Evolutionary conservation across 1,139 yeast species (phyloP).

Genomic region (Scheffersomyces segobiensis): DNA sequence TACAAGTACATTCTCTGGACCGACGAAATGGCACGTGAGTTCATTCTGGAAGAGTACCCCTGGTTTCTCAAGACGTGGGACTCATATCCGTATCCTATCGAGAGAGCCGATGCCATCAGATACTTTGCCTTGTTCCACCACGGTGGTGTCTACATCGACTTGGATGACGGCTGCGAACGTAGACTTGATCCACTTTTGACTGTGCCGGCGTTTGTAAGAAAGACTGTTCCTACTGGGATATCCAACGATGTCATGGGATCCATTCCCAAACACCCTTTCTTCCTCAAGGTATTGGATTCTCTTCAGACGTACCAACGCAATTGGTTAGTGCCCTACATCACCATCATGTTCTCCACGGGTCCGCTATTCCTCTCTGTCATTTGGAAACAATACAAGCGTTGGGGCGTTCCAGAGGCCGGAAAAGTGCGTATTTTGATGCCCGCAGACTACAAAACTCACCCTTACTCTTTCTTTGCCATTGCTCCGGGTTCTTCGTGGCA

Average conservation of each 20-base stretch:
- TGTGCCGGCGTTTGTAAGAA: slow-evolving; percentile 83
- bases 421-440: slow-evolving; percentile 71
- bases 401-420: slow-evolving; percentile 67
- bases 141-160: slow-evolving; percentile 89
- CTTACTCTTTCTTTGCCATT: slow-evolving; percentile 65
- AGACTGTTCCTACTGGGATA: slow-evolving; percentile 87
- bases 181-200: slow-evolving; percentile 76
- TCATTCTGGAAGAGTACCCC: slow-evolving; percentile 73
- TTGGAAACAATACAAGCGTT: slow-evolving; percentile 84
- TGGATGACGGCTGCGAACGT: slow-evolving; percentile 85
- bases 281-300: slow-evolving; percentile 65
- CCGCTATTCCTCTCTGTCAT: slow-evolving; percentile 83
- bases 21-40: slow-evolving; percentile 77
- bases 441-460: slow-evolving; percentile 61
- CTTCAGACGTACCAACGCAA: slow-evolving; percentile 64
- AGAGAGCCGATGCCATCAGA: slow-evolving; percentile 91
- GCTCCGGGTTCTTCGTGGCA: slow-evolving; percentile 90
- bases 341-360: slow-evolving; percentile 93
- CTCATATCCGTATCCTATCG: slow-evolving; percentile 74
- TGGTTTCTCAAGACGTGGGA: slow-evolving; percentile 87
- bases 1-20: slow-evolving; percentile 91
- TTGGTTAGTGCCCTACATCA: slow-evolving; percentile 83
- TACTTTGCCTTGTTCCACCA: slow-evolving; percentile 79
- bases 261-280: slow-evolving; percentile 84
- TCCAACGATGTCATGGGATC: slow-evolving; percentile 94